Evolutionary conservation across 1,139 yeast species (phyloP), one percentile per base, ranked within the genome.

Genomic region (Dujonia santamariae): DNA sequence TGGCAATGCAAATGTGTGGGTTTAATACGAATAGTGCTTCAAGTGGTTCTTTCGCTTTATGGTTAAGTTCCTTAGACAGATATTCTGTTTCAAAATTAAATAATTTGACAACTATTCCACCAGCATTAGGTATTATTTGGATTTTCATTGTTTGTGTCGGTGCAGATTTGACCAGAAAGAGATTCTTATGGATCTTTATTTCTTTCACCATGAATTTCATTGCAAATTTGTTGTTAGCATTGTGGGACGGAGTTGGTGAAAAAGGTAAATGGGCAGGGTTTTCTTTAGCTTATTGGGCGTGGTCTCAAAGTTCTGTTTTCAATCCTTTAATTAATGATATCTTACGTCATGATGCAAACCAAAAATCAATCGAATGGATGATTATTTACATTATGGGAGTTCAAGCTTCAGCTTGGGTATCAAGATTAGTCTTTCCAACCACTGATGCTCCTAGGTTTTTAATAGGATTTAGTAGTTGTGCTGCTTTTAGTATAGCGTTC

Each of bases 61-160:
- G 80, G 80, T 56, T 75, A 35, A 64, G 72, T 45, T 68, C 77
- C 12, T 54, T 69, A 24, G 47, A 57, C 24, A 56, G 62, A 35
- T 76, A 61, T 44, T 37, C 60, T 2, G 54, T 59, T 14, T 61
- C 63, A 2, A 56, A 63, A 42, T 50, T 69, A 21, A 73, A 76
- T 41, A 45, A 60, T 31, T 46, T 52, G 26, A 56, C 75, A 7
- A 61, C 78, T 30, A 54, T 71, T 13, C 66, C 78, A 1, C 76
- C 80, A 1, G 80, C 72, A 1, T 51, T 75, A 12, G 80, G 80
- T 32, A 56, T 77, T 24, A 39, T 72, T 4, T 75, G 70, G 59
- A 54, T 78, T 31, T 42, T 65, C 13, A 43, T 71, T 15, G 59
- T 66, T 7, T 51, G 61, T 40, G 43, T 50, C 31, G 58, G 57